phyloP scores from a whole-genome alignment of 1,284 basidiomycete species.

The Veloboletus limbatus region DNA sequence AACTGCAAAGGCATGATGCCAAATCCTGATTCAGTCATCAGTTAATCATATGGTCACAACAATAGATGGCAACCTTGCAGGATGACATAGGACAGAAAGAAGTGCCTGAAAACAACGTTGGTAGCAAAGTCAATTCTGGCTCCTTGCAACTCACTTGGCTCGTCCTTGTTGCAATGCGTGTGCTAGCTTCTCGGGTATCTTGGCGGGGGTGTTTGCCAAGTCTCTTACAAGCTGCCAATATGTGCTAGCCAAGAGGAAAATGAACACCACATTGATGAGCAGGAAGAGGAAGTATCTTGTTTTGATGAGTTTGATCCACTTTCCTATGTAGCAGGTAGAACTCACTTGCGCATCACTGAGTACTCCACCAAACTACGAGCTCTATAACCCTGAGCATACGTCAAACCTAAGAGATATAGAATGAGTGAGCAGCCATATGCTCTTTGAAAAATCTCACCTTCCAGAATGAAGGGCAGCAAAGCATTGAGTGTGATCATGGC shows the following conservation, averaged over 20 bases:
- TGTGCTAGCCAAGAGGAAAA: conserved; percentile 88
- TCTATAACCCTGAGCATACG: conserved; percentile 85
- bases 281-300: conserved; percentile 91
- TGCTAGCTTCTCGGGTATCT: conserved; percentile 89
- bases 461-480: conserved; percentile 83
- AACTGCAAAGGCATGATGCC: conserved; percentile 95
- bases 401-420: conserved; percentile 54
- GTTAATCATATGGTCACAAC: neutral
- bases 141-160: conserved; percentile 48
- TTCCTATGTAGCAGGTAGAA: conserved; percentile 6
- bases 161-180: conserved; percentile 71
- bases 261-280: conserved; percentile 92
- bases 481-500: conserved; percentile 92
- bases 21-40: conserved; percentile 51
- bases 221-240: conserved; percentile 89
- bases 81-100: conserved; percentile 95
- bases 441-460: conserved; percentile 59
- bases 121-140: conserved; percentile 6
- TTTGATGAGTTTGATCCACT: conserved; percentile 8
- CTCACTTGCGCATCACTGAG: conserved; percentile 87
- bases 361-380: conserved; percentile 93
- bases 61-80: conserved; percentile 65
- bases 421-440: neutral
- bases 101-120: conserved; percentile 56
- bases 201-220: conserved; percentile 81